A percentile compares a stretch with the other conserved stretches of the same genome.
Conservation (phyloP, 306 rosid genomes). For the Trifolium repens region DNA sequence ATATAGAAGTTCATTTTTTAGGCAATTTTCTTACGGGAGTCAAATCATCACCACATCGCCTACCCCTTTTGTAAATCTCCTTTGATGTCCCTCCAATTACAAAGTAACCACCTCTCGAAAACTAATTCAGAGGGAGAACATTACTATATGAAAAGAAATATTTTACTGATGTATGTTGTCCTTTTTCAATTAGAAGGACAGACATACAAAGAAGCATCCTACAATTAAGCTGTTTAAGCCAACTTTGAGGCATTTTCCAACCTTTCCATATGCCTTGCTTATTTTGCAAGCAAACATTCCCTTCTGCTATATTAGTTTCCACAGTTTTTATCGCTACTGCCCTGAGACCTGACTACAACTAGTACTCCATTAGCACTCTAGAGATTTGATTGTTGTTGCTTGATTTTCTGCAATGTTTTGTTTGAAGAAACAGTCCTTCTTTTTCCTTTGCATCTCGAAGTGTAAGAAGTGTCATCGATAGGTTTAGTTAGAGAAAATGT, state of each 20-base stretch:
- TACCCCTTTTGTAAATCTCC: neutral
- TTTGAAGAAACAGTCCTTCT: neutral
- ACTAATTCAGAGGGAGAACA: neutral
- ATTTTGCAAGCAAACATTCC: conserved; percentile 1
- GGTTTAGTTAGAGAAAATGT: neutral
- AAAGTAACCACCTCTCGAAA: neutral
- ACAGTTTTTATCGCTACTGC: neutral
- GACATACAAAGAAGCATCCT: conserved; percentile 1
- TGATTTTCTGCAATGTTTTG: neutral
- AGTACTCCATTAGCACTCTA: neutral
- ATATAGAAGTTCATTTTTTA: neutral
- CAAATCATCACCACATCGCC: neutral
- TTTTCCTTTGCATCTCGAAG: conserved; percentile 1
- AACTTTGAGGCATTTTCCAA: conserved; percentile 21
- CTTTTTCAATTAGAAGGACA: neutral
- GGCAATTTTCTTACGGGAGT: neutral
- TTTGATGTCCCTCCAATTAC: neutral
- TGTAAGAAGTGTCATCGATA: neutral
- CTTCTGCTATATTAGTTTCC: neutral
- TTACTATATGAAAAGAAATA: neutral
- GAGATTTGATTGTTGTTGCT: neutral
- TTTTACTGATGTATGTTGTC: conserved; percentile 2
- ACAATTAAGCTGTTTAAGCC: conserved; percentile 17
- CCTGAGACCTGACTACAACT: neutral
- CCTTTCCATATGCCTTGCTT: neutral